A percentile compares a stretch with the other conserved stretches of the same genome.
Evolutionary conservation across 2,329 filamentous ascomycete species (phyloP).

Genomic region (Drechslerella dactyloides): DNA sequence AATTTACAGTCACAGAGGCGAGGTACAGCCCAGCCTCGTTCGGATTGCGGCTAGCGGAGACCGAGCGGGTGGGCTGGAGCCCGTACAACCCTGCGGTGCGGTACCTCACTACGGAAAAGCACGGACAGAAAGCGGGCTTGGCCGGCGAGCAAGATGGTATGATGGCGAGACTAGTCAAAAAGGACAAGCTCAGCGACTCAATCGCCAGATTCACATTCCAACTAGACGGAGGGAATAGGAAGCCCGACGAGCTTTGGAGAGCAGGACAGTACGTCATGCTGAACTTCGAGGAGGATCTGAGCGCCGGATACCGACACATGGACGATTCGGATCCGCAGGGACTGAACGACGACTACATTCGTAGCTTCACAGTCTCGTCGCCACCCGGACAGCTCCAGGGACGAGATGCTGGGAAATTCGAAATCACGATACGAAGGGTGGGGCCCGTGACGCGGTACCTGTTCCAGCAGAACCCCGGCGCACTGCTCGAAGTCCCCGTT

Average conservation of each 20-base stretch:
- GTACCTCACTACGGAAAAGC: conserved; percentile 67
- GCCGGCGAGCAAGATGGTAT: conserved; percentile 52
- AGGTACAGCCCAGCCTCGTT: conserved; percentile 71
- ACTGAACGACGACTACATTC: conserved; percentile 81
- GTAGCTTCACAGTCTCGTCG: conserved; percentile 82
- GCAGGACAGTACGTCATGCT: conserved; percentile 80
- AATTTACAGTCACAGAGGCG: conserved; percentile 68
- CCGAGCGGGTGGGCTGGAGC: conserved; percentile 61
- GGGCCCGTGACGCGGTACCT: conserved; percentile 73
- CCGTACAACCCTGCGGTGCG: conserved; percentile 81
- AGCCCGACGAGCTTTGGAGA: conserved; percentile 62
- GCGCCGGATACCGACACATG: conserved; percentile 82
- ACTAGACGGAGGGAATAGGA: conserved; percentile 53
- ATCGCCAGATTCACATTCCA: conserved; percentile 69
- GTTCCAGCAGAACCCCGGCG: conserved; percentile 64
- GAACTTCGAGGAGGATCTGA: conserved; percentile 72
- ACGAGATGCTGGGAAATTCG: conserved; percentile 63
- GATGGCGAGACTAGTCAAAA: conserved; percentile 66
- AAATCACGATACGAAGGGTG: conserved; percentile 74
- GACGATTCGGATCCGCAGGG: conserved; percentile 77
- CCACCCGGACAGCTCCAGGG: conserved; percentile 59
- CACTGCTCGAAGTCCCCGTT: conserved; percentile 69
- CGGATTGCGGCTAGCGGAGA: conserved; percentile 68
- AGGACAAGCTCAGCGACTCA: conserved; percentile 69
- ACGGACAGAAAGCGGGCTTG: conserved; percentile 21